These are phyloP conservation scores for Carex kokanica DNA, from an alignment of 176 grass and related monocot genomes.

Conservation along the genomic window DNA sequence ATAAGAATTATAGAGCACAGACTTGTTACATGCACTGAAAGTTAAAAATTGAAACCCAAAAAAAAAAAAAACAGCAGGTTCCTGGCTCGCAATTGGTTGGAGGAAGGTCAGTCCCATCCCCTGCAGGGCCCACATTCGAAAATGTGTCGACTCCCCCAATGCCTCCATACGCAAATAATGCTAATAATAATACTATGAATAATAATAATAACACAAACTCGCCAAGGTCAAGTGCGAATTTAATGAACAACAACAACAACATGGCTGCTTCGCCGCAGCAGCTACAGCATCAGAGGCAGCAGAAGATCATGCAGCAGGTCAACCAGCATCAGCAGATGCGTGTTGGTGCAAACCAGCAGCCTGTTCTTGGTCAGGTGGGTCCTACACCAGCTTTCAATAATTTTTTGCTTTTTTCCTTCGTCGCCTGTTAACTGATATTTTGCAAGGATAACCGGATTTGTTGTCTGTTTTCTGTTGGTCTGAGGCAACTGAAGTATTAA, in stretches of 20 bases:
- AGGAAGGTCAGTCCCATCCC: conserved; percentile 79
- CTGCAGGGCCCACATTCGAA: conserved; percentile 67
- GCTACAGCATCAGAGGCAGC: conserved; percentile 76
- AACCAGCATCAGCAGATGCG: conserved; percentile 71
- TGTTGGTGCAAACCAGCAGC: conserved; percentile 36
- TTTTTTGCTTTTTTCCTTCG: not conserved
- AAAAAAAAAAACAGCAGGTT: conserved; percentile 39
- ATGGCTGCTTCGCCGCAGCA: conserved; percentile 66
- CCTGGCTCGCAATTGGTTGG: conserved; percentile 54
- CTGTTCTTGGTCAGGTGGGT: conserved; percentile 25
- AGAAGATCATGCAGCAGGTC: conserved; percentile 55
- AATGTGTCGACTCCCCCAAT: conserved; percentile 91
- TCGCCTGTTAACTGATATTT: not conserved
- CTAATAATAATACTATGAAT: conserved; percentile 20
- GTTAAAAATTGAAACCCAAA: not conserved
- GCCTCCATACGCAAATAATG: conserved; percentile 30
- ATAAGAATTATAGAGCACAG: conserved; percentile 15
- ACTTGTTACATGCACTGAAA: conserved; percentile 9
- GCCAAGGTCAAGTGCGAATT: conserved; percentile 78
- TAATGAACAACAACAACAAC: conserved; percentile 54
- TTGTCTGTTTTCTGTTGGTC: conserved; percentile 8
- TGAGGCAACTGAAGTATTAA: not conserved
- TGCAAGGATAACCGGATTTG: not conserved
- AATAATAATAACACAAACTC: conserved; percentile 56
- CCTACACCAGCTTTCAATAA: conserved; percentile 1